These are phyloP conservation scores for Exsudoporus frostii DNA, from an alignment of 768 basidiomycete genomes.

Conservation along the genomic window DNA sequence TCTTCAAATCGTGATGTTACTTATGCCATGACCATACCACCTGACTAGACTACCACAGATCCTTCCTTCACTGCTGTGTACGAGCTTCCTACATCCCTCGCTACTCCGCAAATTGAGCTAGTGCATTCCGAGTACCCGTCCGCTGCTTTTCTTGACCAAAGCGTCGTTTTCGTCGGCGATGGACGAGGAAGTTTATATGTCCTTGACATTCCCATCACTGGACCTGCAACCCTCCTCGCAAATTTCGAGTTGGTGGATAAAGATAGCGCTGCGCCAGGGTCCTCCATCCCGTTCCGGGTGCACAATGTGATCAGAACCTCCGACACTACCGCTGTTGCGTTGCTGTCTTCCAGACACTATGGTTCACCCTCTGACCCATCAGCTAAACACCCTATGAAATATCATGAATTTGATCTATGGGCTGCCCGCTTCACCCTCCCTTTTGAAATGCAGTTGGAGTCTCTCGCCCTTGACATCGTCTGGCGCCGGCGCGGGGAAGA, in stretches of 20 bases:
- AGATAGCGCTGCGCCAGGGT: constrained; percentile 19
- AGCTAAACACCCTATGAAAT: constrained; percentile 22
- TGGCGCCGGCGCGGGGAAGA: constrained; percentile 71
- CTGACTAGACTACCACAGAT: constrained; percentile 46
- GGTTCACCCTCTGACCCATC: constrained; percentile 22
- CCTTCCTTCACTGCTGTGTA: constrained; percentile 57
- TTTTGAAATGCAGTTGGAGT: constrained; percentile 30
- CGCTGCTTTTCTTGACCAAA: constrained; percentile 50
- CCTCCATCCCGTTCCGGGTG: constrained; percentile 38
- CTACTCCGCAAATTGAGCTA: constrained; percentile 36
- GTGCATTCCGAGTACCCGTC: constrained; percentile 75
- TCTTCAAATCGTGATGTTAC: background rate
- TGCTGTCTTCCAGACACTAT: constrained; percentile 62
- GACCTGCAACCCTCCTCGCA: constrained; percentile 46
- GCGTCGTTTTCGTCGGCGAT: constrained; percentile 58
- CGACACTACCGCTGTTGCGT: constrained; percentile 39
- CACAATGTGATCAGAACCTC: constrained; percentile 35
- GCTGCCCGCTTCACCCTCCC: constrained; percentile 51
- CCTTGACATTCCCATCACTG: constrained; percentile 42
- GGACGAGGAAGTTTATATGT: constrained; percentile 68
- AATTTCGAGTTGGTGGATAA: constrained; percentile 43
- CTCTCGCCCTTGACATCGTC: constrained; percentile 46
- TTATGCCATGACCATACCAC: constrained; percentile 11
- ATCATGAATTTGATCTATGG: constrained; percentile 62
- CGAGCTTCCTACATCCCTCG: constrained; percentile 56